phyloP scores from a whole-genome alignment of 306 rosid species.

The Rosa rugosa region DNA sequence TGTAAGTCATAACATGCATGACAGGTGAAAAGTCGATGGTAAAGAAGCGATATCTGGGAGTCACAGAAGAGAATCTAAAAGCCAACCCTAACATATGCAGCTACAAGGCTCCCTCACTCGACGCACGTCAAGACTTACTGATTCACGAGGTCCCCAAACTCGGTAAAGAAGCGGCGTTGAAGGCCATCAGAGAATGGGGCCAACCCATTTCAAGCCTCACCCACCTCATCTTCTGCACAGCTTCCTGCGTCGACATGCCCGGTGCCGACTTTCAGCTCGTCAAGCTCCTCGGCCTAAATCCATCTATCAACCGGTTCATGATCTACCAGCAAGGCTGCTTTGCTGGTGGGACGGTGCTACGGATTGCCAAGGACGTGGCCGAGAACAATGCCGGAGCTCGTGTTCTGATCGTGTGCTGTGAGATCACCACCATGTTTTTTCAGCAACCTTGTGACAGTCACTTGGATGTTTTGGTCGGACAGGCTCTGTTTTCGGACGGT shows the following conservation, averaged over 20 bases:
- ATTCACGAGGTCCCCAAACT: slow-evolving; percentile 37
- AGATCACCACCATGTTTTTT: slow-evolving; percentile 23
- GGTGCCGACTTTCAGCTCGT: slow-evolving; percentile 39
- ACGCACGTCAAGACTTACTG: slow-evolving; percentile 37
- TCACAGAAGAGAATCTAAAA: slow-evolving; percentile 23
- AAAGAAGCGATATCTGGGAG: slow-evolving; percentile 33
- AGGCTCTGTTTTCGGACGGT: slow-evolving; percentile 43
- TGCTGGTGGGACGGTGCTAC: slow-evolving; percentile 39
- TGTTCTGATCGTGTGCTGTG: slow-evolving; percentile 38
- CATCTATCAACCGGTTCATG: slow-evolving; percentile 37
- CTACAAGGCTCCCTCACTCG: slow-evolving; percentile 25
- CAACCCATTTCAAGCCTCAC: slow-evolving; percentile 36
- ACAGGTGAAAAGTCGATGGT: slow-evolving; percentile 34
- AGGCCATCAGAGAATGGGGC: slow-evolving; percentile 45
- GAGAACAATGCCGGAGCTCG: slow-evolving; percentile 38
- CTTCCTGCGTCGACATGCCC: slow-evolving; percentile 38
- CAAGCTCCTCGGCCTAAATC: slow-evolving; percentile 37
- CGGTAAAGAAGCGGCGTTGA: slow-evolving; percentile 41
- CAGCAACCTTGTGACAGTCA: slow-evolving; percentile 27
- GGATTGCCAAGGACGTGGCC: slow-evolving; percentile 38
- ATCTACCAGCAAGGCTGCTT: slow-evolving; percentile 35
- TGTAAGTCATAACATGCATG: not conserved
- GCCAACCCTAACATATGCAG: slow-evolving; percentile 36
- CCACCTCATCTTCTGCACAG: slow-evolving; percentile 43
- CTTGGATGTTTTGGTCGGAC: slow-evolving; percentile 41